A percentile compares a stretch with the other conserved stretches of the same genome.
phyloP scores from a whole-genome alignment of 176 grass and related monocot genomes.

The Cocos nucifera region DNA sequence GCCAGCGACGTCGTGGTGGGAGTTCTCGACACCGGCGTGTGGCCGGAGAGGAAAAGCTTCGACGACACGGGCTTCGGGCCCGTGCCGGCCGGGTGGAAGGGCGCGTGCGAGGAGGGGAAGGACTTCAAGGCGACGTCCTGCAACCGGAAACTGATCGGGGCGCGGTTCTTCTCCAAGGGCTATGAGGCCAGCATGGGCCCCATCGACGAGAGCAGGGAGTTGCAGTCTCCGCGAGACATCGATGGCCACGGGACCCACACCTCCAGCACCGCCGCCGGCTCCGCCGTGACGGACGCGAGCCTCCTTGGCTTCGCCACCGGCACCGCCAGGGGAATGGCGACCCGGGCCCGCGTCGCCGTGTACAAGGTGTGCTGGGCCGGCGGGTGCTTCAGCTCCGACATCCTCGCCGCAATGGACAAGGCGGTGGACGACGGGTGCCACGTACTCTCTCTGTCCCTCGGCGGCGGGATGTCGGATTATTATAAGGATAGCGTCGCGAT shows the following conservation, averaged over 20 bases:
- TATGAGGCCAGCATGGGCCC: slow-evolving; percentile 83
- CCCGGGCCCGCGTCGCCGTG: slow-evolving; percentile 41
- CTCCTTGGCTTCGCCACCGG: slow-evolving; percentile 70
- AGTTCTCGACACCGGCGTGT: slow-evolving; percentile 68
- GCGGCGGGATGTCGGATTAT: slow-evolving; percentile 62
- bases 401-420: slow-evolving; percentile 74
- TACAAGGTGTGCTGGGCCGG: slow-evolving; percentile 98
- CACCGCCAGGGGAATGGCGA: slow-evolving; percentile 84
- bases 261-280: slow-evolving; percentile 53
- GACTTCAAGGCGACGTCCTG: slow-evolving; percentile 50
- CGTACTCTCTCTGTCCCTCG: slow-evolving; percentile 81
- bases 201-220: slow-evolving; percentile 53
- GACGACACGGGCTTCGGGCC: slow-evolving; percentile 46
- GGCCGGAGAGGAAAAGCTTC: slow-evolving; percentile 87
- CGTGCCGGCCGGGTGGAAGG: slow-evolving; percentile 60
- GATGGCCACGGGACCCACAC: slow-evolving; percentile 91
- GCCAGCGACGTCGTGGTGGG: slow-evolving; percentile 65
- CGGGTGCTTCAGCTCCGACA: slow-evolving; percentile 90
- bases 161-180: slow-evolving; percentile 54
- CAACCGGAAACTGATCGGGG: slow-evolving; percentile 80
- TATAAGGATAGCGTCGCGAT: slow-evolving; percentile 73
- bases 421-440: slow-evolving; percentile 69
- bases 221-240: slow-evolving; percentile 52
- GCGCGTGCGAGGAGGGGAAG: slow-evolving; percentile 32
- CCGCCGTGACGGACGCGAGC: slow-evolving; percentile 28